Evolutionary conservation across 345 rosid species (phyloP).

Genomic region (Noccaea caerulescens): DNA sequence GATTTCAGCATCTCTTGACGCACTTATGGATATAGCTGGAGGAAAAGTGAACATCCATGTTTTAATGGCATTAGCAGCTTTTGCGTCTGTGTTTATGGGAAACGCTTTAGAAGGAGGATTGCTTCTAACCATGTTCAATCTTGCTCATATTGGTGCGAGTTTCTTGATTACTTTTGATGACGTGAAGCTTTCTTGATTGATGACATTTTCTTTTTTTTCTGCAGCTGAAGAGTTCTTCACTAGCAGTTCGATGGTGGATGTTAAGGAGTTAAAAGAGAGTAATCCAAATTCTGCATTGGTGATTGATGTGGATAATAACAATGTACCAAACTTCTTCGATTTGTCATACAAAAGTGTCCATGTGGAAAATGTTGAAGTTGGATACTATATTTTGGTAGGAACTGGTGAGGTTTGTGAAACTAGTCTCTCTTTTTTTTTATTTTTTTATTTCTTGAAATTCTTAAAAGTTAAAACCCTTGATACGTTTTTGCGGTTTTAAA

Average conservation of each 20-base stretch:
- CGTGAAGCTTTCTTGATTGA: neutral
- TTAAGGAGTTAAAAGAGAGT: constrained; percentile 83
- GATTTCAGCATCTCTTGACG: constrained; percentile 90
- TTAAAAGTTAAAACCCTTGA: neutral
- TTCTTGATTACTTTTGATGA: neutral
- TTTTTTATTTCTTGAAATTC: neutral
- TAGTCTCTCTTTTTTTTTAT: neutral
- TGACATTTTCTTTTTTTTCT: constrained; percentile 22
- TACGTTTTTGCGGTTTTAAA: no score
- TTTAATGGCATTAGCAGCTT: constrained; percentile 89
- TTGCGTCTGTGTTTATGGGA: constrained; percentile 88
- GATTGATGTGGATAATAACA: constrained; percentile 58
- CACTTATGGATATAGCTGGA: constrained; percentile 74
- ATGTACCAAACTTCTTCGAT: constrained; percentile 63
- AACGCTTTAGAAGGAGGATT: constrained; percentile 87
- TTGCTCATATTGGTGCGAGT: constrained; percentile 78
- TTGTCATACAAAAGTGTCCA: constrained; percentile 72
- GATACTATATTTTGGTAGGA: constrained; percentile 82
- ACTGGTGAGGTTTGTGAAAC: constrained; percentile 86
- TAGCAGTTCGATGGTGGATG: constrained; percentile 81
- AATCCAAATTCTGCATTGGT: constrained; percentile 78
- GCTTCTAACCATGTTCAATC: constrained; percentile 90
- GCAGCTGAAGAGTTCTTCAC: constrained; percentile 93
- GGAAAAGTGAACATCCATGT: constrained; percentile 94
- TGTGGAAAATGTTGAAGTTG: constrained; percentile 72